phyloP scores from a whole-genome alignment of 2,329 filamentous ascomycete species.

The Epichloe brachyelytri region DNA sequence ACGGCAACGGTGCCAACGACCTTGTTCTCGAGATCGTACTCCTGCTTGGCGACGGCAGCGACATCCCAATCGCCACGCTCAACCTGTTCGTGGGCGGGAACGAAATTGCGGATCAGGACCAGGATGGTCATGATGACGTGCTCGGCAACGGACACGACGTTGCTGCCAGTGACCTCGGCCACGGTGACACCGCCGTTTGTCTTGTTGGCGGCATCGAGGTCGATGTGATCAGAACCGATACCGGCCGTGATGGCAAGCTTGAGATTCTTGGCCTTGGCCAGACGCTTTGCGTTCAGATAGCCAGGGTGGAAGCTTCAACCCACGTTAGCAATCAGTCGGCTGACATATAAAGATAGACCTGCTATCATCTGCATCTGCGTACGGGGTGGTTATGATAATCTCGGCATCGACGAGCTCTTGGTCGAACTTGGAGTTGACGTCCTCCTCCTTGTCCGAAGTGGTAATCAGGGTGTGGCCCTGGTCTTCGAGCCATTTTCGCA shows the following conservation, averaged over 20 bases:
- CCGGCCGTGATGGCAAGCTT: slow-evolving; percentile 95
- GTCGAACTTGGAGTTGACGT: slow-evolving; percentile 84
- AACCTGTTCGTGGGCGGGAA: slow-evolving; percentile 92
- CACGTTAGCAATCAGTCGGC: not conserved
- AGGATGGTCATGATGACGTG: slow-evolving; percentile 99
- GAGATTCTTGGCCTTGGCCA: slow-evolving; percentile 96
- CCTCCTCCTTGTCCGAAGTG: slow-evolving; percentile 95
- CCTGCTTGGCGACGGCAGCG: slow-evolving; percentile 91
- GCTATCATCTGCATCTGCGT: slow-evolving; percentile 13
- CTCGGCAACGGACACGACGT: slow-evolving; percentile 96
- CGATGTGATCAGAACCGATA: slow-evolving; percentile 97
- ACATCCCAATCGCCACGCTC: slow-evolving; percentile 87
- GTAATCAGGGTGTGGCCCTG: slow-evolving; percentile 94
- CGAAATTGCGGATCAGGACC: slow-evolving; percentile 91
- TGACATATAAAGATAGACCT: not conserved
- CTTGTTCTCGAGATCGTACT: slow-evolving; percentile 96
- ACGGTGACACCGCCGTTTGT: slow-evolving; percentile 97
- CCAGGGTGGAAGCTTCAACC: slow-evolving; percentile 78
- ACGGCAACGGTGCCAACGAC: slow-evolving; percentile 95
- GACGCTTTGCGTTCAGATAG: slow-evolving; percentile 90
- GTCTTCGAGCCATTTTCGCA: slow-evolving; percentile 95
- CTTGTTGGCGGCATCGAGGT: slow-evolving; percentile 92
- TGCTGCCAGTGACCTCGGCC: slow-evolving; percentile 93
- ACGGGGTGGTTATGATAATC: slow-evolving; percentile 98
- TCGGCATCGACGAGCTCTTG: slow-evolving; percentile 93